These are phyloP conservation scores for Tremella yokohamensis DNA, from an alignment of 768 basidiomycete genomes.

Conservation along the genomic window DNA sequence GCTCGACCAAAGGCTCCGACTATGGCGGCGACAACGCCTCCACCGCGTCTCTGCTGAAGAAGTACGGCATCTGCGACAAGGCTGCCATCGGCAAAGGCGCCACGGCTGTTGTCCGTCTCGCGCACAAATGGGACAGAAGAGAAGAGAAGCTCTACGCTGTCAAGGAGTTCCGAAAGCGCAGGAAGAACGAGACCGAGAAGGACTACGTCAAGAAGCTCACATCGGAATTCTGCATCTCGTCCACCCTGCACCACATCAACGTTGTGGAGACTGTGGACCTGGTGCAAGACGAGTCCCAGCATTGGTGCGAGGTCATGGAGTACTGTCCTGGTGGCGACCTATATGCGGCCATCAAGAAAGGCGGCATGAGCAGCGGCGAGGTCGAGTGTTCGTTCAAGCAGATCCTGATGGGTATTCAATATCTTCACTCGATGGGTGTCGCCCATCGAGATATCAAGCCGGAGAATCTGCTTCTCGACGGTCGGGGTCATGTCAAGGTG, in stretches of 20 bases:
- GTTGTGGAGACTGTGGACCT: conserved; percentile 98
- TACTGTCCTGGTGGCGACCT: conserved; percentile 97
- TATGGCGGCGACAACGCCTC: conserved; percentile 55
- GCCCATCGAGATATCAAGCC: conserved; percentile 98
- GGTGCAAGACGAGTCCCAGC: conserved; percentile 92
- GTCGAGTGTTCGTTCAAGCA: conserved; percentile 99
- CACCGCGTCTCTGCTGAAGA: conserved; percentile 66
- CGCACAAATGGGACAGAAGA: conserved; percentile 96
- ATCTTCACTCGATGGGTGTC: conserved; percentile 93
- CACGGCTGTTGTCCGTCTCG: conserved; percentile 92
- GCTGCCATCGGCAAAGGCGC: conserved; percentile 96
- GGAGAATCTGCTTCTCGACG: conserved; percentile 93
- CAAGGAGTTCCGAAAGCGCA: conserved; percentile 97
- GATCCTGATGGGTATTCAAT: conserved; percentile 78
- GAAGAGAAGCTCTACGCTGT: conserved; percentile 98
- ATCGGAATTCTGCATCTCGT: conserved; percentile 97
- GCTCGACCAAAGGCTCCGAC: conserved; percentile 58
- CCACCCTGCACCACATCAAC: conserved; percentile 87
- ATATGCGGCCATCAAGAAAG: conserved; percentile 98
- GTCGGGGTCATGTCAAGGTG: conserved; percentile 88
- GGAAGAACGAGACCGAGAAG: conserved; percentile 97
- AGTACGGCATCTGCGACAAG: conserved; percentile 96
- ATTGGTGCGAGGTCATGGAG: conserved; percentile 99
- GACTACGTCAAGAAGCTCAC: conserved; percentile 99
- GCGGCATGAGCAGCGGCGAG: conserved; percentile 82